Percentiles rank a stretch among this genome's conserved stretches.
Evolutionary conservation across 2,329 filamentous ascomycete genomes (phyloP).

Genomic region (Zymoseptoria brevis): DNA sequence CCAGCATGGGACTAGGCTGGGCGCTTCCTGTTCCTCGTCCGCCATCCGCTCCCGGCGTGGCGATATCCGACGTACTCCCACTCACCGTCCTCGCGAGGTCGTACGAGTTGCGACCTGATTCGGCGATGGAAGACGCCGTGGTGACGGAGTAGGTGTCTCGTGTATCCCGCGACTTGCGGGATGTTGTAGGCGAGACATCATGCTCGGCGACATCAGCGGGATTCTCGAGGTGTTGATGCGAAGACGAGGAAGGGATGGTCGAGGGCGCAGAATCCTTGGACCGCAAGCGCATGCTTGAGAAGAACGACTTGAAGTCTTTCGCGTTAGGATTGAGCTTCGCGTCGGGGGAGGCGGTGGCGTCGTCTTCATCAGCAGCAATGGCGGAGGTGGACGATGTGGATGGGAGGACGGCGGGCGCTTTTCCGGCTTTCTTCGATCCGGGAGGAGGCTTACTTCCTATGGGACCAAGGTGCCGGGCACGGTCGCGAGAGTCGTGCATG

Average conservation of each 20-base stretch:
- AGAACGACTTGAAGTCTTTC: constrained; percentile 72
- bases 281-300: constrained; percentile 39
- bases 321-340: constrained; percentile 75
- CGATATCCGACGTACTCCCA: constrained; percentile 35
- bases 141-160: constrained; percentile 36
- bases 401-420: constrained; percentile 2
- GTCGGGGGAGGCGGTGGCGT: constrained; percentile 24
- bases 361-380: constrained; percentile 25
- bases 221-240: constrained; percentile 13
- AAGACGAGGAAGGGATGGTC: constrained; percentile 10
- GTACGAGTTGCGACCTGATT: constrained; percentile 21
- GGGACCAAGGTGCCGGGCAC: constrained; percentile 50
- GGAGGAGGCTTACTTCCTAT: constrained; percentile 63
- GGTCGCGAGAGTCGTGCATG: constrained; percentile 33
- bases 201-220: constrained; percentile 24
- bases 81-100: constrained; percentile 26
- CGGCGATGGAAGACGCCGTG: constrained; percentile 26
- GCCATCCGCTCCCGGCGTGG: constrained; percentile 11
- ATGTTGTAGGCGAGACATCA: constrained; percentile 25
- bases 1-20: constrained; percentile 26
- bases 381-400: constrained; percentile 30
- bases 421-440: constrained; percentile 15
- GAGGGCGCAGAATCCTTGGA: constrained; percentile 18
- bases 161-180: constrained; percentile 36
- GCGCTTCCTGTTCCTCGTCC: not conserved